Evolutionary conservation across 169 alveolate species (phyloP), one percentile per base, ranked within the genome.

Genomic region (Amoebophrya sp.): DNA sequence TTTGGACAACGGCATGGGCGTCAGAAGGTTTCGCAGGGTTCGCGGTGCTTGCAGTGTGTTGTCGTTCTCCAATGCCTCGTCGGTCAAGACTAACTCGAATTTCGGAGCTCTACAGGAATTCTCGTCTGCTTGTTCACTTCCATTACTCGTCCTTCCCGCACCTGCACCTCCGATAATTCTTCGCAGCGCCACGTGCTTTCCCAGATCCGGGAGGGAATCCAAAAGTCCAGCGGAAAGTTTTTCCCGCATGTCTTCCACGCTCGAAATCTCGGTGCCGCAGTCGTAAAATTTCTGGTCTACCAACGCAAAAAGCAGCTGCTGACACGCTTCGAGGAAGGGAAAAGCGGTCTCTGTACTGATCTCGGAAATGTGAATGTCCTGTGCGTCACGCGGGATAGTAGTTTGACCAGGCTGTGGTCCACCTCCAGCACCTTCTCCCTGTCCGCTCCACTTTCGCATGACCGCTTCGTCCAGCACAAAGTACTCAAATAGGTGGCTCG

Each of bases 201-300:
- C 0, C 83, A 66, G 35, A 25, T 66, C 83, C 10, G 83, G 83
- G 35, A 66, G 35, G 0, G 7, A 1, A 1, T 66, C 83, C 35
- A 18, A 3, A 2, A 66, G 7, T 25, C 35, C 39, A 2, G 2
- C 10, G 10, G 0, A 25, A 7, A 66, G 32, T 25, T 2, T 0
- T 1, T 25, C 35, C 83, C 83, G 12, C 83, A 66, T 66, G 29
- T 66, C 83, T n/a, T 66, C 35, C 39, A 66, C 83, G n/a, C n/a
- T n/a, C 10, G 29, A 18, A 25, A 66, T n/a, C 10, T 1, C 83
- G 35, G 10, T 3, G 1, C 39, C 39, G 35, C 35, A 7, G 83
- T 7, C 35, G 83, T 92, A 90, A 77, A 90, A 92, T 66, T 38
- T 91, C 77, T 92, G 94, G 39, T 92, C 94, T 23, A 92, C 41